A percentile compares a stretch with the other conserved stretches of the same genome.
These are phyloP conservation scores for Fusarium armeniacum DNA, from an alignment of 2,329 filamentous ascomycete species.

Conservation along the genomic window DNA sequence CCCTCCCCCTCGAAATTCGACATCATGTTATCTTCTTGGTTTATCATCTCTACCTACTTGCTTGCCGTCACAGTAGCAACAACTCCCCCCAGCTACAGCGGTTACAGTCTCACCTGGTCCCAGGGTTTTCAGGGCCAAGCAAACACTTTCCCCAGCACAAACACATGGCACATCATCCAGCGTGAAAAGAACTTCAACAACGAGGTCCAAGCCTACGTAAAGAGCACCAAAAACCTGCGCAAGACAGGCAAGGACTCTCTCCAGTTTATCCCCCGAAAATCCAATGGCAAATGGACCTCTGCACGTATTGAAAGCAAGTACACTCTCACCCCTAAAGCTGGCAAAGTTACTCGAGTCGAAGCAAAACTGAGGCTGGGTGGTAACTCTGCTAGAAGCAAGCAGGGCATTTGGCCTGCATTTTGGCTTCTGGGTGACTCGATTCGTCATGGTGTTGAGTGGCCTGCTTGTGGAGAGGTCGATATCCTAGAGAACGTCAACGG, in stretches of 20 bases:
- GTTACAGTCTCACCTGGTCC: conserved; percentile 59
- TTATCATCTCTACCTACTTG: conserved; percentile 51
- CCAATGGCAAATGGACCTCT: conserved; percentile 64
- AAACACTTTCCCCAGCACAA: conserved; percentile 53
- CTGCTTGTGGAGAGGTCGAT: conserved; percentile 68
- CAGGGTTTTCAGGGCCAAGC: conserved; percentile 59
- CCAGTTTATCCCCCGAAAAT: conserved; percentile 64
- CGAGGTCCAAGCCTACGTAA: conserved; percentile 66
- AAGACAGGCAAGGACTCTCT: conserved; percentile 64
- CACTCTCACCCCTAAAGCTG: conserved; percentile 61
- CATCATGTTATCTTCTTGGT: conserved; percentile 45
- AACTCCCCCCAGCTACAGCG: conserved; percentile 57
- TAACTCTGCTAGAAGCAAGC: conserved; percentile 59
- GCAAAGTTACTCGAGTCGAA: conserved; percentile 63
- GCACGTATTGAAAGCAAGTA: conserved; percentile 66
- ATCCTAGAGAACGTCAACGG: conserved; percentile 71
- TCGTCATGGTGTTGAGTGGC: conserved; percentile 65
- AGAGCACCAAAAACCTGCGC: conserved; percentile 63
- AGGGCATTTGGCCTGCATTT: conserved; percentile 72
- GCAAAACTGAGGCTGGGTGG: conserved; percentile 63
- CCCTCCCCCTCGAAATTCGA: neutral
- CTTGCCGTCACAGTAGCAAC: conserved; percentile 55
- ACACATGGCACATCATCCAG: conserved; percentile 60
- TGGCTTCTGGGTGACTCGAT: conserved; percentile 68
- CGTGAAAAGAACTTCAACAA: conserved; percentile 63